Evolutionary conservation across 192 early-diverging fungal genomes (phyloP).

Genomic region (Coemansia sp.): DNA sequence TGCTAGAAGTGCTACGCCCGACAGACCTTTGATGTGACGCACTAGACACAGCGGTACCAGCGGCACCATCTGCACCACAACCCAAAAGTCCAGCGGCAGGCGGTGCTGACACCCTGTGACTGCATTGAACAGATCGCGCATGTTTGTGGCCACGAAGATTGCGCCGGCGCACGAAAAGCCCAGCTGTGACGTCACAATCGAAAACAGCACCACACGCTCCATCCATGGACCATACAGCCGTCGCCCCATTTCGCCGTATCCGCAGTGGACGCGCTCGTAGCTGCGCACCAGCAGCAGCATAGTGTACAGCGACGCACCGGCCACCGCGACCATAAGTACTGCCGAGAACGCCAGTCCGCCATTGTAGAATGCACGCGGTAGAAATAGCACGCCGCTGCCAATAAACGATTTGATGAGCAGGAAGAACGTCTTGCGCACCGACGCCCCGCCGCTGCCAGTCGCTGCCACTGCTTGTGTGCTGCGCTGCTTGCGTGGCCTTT

Average conservation of each 20-base stretch:
- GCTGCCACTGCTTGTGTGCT: neutral
- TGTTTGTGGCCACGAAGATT: conserved; percentile 87
- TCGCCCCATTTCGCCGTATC: conserved; percentile 66
- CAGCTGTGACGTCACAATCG: conserved; percentile 72
- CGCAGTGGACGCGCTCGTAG: conserved; percentile 54
- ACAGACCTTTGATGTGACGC: conserved; percentile 85
- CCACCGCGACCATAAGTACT: conserved; percentile 53
- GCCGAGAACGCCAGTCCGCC: conserved; percentile 67
- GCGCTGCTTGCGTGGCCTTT: neutral
- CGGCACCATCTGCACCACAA: conserved; percentile 67
- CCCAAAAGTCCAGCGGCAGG: conserved; percentile 67
- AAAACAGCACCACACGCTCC: conserved; percentile 60
- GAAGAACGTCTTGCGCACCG: conserved; percentile 68
- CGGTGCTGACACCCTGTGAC: conserved; percentile 62
- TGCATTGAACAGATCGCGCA: conserved; percentile 66
- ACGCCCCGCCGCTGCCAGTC: conserved; percentile 28
- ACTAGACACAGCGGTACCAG: conserved; percentile 83
- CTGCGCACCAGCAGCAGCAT: conserved; percentile 65
- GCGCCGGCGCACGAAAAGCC: conserved; percentile 84
- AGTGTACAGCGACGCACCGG: conserved; percentile 58
- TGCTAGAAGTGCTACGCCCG: conserved; percentile 79
- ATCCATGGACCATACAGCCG: conserved; percentile 59
- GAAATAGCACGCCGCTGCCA: conserved; percentile 69
- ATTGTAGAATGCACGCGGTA: conserved; percentile 72
- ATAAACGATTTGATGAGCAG: conserved; percentile 78